phyloP scores from a whole-genome alignment of 208 protist species.

The Lotmaria passim region DNA sequence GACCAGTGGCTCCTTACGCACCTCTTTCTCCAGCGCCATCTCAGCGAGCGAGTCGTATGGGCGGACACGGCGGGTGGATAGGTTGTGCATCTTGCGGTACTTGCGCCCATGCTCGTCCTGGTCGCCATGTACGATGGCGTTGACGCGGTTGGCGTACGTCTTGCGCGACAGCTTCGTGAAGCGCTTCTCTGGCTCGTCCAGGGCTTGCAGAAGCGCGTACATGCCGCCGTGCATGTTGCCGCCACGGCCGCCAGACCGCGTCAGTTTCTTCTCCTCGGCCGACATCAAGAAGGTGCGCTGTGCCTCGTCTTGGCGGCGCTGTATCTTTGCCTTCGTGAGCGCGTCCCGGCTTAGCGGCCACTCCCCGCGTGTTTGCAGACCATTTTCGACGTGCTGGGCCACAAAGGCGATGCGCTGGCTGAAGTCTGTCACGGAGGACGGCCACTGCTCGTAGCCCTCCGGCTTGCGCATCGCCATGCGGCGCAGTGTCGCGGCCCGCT shows the following conservation, averaged over 20 bases:
- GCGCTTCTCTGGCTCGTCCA: constrained; percentile 60
- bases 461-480: constrained; percentile 83
- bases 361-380: constrained; percentile 73
- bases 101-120: constrained; percentile 86
- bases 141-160: constrained; percentile 85
- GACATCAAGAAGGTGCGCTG: constrained; percentile 74
- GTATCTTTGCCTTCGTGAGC: constrained; percentile 59
- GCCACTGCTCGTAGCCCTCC: constrained; percentile 73
- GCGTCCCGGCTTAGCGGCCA: constrained; percentile 78
- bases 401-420: constrained; percentile 85
- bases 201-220: constrained; percentile 47
- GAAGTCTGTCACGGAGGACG: constrained; percentile 76
- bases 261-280: constrained; percentile 52
- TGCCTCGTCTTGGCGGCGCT: constrained; percentile 54
- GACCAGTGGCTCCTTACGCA: constrained; percentile 70
- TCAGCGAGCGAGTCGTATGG: constrained; percentile 72
- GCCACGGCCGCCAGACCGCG: background rate
- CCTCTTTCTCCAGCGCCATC: constrained; percentile 80
- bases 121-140: constrained; percentile 85
- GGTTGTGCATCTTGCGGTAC: constrained; percentile 61
- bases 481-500: constrained; percentile 62
- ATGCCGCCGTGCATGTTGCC: constrained; percentile 43
- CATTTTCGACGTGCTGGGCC: constrained; percentile 89
- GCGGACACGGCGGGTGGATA: constrained; percentile 54
- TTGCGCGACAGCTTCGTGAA: constrained; percentile 85